Percentiles rank a stretch among this genome's conserved stretches.
These are phyloP conservation scores for Rhodosporidiobolus sp. DNA, from an alignment of 768 basidiomycete genomes.

Conservation along the genomic window DNA sequence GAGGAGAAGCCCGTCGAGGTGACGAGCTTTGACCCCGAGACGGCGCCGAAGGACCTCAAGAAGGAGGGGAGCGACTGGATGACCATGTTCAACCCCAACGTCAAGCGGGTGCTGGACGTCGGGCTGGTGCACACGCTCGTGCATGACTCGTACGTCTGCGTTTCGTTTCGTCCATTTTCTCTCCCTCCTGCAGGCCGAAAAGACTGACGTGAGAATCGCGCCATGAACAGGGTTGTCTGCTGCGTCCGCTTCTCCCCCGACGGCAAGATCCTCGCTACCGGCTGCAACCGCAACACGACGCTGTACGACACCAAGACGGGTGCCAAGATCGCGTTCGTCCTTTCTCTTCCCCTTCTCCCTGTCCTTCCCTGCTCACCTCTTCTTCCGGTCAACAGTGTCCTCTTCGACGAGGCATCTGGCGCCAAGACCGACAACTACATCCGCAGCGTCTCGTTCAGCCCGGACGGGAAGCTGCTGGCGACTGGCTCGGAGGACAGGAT, in stretches of 20 bases:
- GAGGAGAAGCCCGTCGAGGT: conserved; percentile 23
- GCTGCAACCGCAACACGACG: conserved; percentile 92
- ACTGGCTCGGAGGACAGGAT: conserved; percentile 88
- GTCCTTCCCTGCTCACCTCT: background rate
- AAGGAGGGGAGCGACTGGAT: conserved; percentile 83
- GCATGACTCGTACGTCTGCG: conserved; percentile 69
- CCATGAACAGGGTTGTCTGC: conserved; percentile 69
- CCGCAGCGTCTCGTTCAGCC: conserved; percentile 75
- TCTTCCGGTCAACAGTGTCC: conserved; percentile 55
- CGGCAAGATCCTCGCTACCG: conserved; percentile 87
- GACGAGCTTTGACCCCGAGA: conserved; percentile 50
- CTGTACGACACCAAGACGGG: conserved; percentile 92
- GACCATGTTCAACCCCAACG: conserved; percentile 77
- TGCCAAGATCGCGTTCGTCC: conserved; percentile 69
- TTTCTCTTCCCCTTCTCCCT: background rate
- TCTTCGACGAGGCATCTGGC: conserved; percentile 73
- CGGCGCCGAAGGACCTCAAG: conserved; percentile 52
- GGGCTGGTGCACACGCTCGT: conserved; percentile 76
- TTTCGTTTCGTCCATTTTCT: background rate
- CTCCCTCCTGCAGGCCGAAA: too few relatives aligned
- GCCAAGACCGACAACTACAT: conserved; percentile 78
- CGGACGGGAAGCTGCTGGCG: conserved; percentile 67
- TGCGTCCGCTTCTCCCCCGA: conserved; percentile 94
- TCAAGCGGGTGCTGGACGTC: conserved; percentile 74
- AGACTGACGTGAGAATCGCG: too few relatives aligned